These are phyloP conservation scores for Harringtonia lauricola DNA, from an alignment of 2,329 filamentous ascomycete genomes.

Conservation along the genomic window DNA sequence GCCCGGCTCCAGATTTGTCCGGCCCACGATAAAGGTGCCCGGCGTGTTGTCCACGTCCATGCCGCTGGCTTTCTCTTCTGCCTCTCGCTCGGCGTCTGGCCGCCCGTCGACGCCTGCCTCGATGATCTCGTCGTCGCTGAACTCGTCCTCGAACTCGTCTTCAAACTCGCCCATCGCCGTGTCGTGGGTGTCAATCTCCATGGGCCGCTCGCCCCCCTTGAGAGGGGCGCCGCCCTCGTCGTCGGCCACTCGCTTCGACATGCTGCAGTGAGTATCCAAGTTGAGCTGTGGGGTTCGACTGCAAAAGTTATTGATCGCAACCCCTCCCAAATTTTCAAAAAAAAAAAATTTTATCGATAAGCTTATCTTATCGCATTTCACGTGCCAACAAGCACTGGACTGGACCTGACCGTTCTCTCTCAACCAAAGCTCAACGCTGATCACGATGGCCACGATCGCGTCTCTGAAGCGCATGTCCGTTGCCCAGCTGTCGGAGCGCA, in stretches of 20 bases:
- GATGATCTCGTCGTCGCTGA: constrained; percentile 77
- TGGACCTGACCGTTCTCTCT: too few species aligned
- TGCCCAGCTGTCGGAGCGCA: constrained; percentile 53
- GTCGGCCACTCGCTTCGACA: constrained; percentile 13
- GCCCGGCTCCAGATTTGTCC: constrained; percentile 81
- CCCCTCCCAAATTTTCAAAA: neutral
- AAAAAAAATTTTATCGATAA: constrained; percentile 9
- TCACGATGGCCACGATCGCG: constrained; percentile 42
- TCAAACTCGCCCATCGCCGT: constrained; percentile 73
- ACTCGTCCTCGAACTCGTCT: constrained; percentile 89
- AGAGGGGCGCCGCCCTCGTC: constrained; percentile 26
- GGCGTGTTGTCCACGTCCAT: constrained; percentile 77
- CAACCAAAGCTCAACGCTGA: too few species aligned
- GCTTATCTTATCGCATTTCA: neutral
- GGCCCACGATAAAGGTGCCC: constrained; percentile 89
- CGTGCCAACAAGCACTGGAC: too few species aligned
- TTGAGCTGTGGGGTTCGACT: neutral
- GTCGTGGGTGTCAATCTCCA: constrained; percentile 50
- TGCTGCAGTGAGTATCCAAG: neutral
- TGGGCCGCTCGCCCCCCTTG: constrained; percentile 51
- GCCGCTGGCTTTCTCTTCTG: constrained; percentile 65
- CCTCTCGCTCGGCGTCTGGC: constrained; percentile 85
- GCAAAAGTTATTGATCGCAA: neutral
- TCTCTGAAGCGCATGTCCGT: constrained; percentile 57
- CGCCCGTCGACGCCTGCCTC: constrained; percentile 90